phyloP scores from a whole-genome alignment of 2,329 filamentous ascomycete genomes.

The Aspergillus costaricaensis region DNA sequence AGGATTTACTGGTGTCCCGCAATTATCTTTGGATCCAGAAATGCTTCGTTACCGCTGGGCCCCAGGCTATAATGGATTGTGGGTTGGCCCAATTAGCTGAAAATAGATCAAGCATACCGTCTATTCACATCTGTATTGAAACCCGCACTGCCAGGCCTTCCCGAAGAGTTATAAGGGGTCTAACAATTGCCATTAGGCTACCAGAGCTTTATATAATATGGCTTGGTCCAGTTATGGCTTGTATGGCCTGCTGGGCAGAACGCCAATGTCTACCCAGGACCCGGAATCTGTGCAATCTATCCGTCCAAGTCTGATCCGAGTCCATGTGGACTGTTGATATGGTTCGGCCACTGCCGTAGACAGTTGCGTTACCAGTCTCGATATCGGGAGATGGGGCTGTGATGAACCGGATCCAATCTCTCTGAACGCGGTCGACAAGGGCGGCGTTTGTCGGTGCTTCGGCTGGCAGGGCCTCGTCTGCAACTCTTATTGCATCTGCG shows the following conservation, averaged over 20 bases:
- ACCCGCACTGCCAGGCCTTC: not conserved
- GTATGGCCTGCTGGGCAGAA: not conserved
- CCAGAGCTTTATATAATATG: not conserved
- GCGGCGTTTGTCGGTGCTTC: not conserved
- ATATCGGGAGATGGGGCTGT: not conserved
- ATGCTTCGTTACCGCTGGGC: constrained; percentile 5
- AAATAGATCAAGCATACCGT: not conserved
- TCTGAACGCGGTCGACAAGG: not conserved
- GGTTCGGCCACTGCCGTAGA: not conserved
- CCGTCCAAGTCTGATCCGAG: not conserved
- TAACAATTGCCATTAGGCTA: not conserved
- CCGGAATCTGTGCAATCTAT: not conserved
- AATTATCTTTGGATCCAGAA: not conserved
- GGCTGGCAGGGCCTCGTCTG: not conserved
- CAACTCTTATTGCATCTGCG: not conserved
- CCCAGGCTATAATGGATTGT: not conserved
- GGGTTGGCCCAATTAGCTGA: not conserved
- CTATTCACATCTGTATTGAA: too few species aligned
- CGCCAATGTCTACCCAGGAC: not conserved
- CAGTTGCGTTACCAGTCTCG: not conserved
- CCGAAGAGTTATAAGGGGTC: not conserved
- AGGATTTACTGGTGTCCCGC: not conserved
- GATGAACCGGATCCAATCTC: constrained; percentile 5
- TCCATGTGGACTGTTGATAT: not conserved
- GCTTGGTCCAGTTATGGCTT: not conserved